Conservation (phyloP, 441 rosid species). For the Viola pubescens region DNA sequence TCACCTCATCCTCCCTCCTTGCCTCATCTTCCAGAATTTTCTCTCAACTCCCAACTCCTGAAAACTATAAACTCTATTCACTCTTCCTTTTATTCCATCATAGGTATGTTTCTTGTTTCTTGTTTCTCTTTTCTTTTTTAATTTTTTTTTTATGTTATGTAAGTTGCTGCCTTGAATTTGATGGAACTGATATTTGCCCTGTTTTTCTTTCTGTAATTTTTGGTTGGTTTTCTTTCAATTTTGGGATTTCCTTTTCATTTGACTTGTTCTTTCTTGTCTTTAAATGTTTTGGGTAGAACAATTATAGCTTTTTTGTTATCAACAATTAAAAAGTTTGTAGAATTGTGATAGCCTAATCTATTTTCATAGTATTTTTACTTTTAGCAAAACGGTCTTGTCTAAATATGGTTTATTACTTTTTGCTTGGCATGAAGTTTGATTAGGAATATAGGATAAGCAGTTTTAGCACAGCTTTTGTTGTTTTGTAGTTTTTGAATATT, state of each 20-base stretch:
- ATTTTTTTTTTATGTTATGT: too few species aligned
- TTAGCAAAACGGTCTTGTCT: too few species aligned
- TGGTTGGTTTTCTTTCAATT: background rate
- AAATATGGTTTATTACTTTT: too few species aligned
- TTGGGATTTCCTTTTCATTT: background rate
- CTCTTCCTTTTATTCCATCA: background rate
- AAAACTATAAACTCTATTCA: background rate
- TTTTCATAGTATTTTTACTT: too few species aligned
- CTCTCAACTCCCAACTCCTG: background rate
- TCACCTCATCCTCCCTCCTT: background rate
- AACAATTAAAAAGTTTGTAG: background rate
- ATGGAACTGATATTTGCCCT: slow-evolving; percentile 4
- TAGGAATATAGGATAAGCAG: too few species aligned
- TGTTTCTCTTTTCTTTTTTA: background rate
- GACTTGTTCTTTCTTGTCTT: background rate
- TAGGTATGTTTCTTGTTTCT: slow-evolving; percentile 1
- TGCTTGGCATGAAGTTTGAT: too few species aligned
- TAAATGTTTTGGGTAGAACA: too few species aligned
- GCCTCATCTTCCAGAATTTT: background rate
- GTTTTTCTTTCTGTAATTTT: slow-evolving; percentile 3
- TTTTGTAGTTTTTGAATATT: background rate
- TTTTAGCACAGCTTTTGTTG: background rate
- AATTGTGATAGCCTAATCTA: too few species aligned
- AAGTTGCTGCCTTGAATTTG: too few species aligned
- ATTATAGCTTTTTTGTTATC: background rate